A percentile compares a stretch with the other conserved stretches of the same genome.
Conservation (phyloP, 106 monocot genomes). For the Dendrobium nobile region DNA sequence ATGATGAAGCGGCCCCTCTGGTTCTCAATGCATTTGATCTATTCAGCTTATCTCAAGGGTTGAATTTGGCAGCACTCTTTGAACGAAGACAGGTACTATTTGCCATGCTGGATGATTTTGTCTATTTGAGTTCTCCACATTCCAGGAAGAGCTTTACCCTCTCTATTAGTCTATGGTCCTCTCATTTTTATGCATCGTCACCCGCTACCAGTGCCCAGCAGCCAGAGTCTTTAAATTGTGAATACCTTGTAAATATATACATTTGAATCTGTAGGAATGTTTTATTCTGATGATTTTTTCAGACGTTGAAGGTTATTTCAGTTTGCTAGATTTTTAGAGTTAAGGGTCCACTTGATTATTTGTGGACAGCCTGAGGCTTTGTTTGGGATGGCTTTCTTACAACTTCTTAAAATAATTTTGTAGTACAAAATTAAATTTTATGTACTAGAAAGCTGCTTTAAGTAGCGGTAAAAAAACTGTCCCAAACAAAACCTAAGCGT, state of each 20-base stretch:
- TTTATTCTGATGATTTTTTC: background rate
- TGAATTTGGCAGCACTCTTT: constrained; percentile 85
- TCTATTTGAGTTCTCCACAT: background rate
- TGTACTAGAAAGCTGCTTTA: too few relatives aligned
- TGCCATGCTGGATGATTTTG: background rate
- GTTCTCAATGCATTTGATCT: constrained; percentile 98
- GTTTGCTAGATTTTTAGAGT: background rate
- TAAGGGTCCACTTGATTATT: background rate
- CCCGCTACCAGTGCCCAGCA: too few relatives aligned
- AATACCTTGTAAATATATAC: background rate
- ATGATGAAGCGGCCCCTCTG: constrained; percentile 50
- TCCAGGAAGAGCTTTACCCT: background rate
- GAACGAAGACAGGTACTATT: constrained; percentile 76
- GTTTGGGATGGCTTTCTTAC: too few relatives aligned
- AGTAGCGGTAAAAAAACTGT: too few relatives aligned
- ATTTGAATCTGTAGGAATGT: background rate
- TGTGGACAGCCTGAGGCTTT: background rate
- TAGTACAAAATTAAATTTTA: too few relatives aligned
- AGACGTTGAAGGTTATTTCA: background rate
- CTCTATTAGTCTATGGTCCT: background rate
- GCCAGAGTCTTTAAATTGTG: too few relatives aligned
- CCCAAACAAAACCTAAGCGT: too few relatives aligned
- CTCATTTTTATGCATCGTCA: background rate
- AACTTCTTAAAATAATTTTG: too few relatives aligned
- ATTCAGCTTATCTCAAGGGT: constrained; percentile 86